Base-by-base conservation (phyloP, 768 basidiomycete genomes). In the Asterophora parasitica region DNA sequence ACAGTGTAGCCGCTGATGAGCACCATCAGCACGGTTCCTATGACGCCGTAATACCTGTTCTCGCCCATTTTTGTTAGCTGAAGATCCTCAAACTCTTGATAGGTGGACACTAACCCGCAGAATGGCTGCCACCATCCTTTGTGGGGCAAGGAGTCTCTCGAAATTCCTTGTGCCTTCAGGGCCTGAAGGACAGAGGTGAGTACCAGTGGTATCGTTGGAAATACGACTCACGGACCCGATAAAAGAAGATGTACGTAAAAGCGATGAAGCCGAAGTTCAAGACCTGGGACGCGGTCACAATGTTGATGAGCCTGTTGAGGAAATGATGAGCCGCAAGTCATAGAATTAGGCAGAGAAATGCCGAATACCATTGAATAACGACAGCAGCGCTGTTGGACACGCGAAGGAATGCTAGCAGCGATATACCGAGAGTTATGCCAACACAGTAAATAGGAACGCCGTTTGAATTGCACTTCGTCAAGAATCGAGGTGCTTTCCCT, bases 361-460 rank as follows among this genome's bases (percentile, higher is more conserved):
- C 9, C 23, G 23, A 58, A 17, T 59, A 72, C 75, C 76, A 78
- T 57, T 72, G 71, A 17, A 78, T 54, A 1, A 78, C 77, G 0
- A 75, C 64, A 6, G 72, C 68, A 10, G 74, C 58, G 50, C 71
- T 70, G 41, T 73, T 75, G 3, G 75, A 78, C 7, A 77, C 65
- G 51, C 77, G 75, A 26, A 78, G 57, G 51, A 78, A 77, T 0
- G 77, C 72, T 73, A 72, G 52, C 17, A 69, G 52, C 4, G 74
- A 57, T 42, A 76, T 58, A 12, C 54, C 63, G 34, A 77, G 63
- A 1, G 75, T 70, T 3, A 74, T 55, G 2, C 63, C 61, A 8
- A 82, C 75, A 27, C 77, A 77, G 53, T 68, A 81, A 12, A 82
- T 61, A 0, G 84, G 84, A 9, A 83, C 78, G 26, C 83, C 83